Base-by-base conservation (phyloP, 1,284 basidiomycete genomes). In the Tilletia indica region DNA sequence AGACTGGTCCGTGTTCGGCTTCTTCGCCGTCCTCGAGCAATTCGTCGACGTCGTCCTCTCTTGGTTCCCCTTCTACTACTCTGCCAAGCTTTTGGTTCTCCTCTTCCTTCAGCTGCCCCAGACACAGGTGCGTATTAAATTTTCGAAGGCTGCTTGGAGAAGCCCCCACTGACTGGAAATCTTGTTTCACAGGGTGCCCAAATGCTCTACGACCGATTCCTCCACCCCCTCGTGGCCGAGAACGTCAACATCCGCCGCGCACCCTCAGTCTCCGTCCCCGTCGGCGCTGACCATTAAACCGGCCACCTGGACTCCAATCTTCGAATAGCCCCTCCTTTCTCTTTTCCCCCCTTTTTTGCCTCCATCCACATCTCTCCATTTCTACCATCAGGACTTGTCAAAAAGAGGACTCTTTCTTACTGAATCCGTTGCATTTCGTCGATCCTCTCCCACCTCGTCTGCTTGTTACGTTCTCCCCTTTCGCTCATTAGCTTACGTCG, bases 61-160 rank as follows among this genome's bases (percentile, higher is more conserved):
- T 72, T 83, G 93, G 92, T 88, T 96, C 74, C 93, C 93, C 14
- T 89, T 95, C 84, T 96, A 96, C 86, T 91, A 91, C 85, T 87
- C 90, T 67, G 74, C 93, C 81, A 95, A 94, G 87, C 91, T 90
- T 5, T 82, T 93, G 71, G 91, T 94, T 81, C 89, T 96, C 45
- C 89, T 95, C 72, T 96, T 93, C 86, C 89, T 96, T 70, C 91
- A 90, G 12, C 89, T 95, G 19, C 94, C 94, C 0, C 93, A 94
- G 82, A 94, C 92, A 11, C 83, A 86, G 74, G 80, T 79, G 25
- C 25, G 25, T 31, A 31, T 31, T 31, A 31, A 31, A n/a, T 49
- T 75, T 72, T 9, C 19, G 51, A 54, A 54, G 3, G 11, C 11
- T 9, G 6, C 6, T 25, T 21, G 6, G 16, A 12, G 36, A n/a